Percentiles rank a stretch among this genome's conserved stretches.
Conservation (phyloP, 176 grass and related monocot genomes). For the Eleusine coracana region DNA sequence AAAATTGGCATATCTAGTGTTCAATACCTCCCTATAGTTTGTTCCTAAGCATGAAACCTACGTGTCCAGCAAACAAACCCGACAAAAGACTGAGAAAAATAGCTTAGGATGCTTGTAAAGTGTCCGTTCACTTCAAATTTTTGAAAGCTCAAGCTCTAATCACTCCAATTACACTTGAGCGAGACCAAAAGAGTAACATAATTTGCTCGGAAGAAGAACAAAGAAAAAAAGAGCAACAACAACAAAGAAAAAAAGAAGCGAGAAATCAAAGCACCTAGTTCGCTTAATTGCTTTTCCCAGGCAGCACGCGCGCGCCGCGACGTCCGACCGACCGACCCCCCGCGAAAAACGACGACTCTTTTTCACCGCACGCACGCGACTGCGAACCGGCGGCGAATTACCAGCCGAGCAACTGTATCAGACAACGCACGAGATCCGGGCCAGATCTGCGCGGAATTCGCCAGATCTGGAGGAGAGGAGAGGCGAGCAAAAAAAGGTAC, state of each 20-base stretch:
- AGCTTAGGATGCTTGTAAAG: conserved; percentile 1
- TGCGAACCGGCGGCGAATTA: background rate
- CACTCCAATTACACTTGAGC: background rate
- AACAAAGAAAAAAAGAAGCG: background rate
- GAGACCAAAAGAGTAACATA: background rate
- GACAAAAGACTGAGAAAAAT: background rate
- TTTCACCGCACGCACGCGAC: background rate
- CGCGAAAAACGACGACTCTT: background rate
- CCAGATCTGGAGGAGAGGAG: conserved; percentile 29
- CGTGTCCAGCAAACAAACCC: background rate
- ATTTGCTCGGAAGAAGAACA: background rate
- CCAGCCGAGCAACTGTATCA: background rate
- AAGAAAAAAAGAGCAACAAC: background rate
- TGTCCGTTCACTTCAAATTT: background rate
- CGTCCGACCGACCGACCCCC: conserved; percentile 5
- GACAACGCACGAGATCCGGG: conserved; percentile 25
- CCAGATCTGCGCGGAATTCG: conserved; percentile 39
- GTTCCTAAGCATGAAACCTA: background rate
- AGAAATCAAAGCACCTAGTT: conserved; percentile 31
- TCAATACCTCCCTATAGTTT: background rate
- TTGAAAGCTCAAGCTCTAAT: background rate
- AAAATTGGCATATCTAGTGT: background rate
- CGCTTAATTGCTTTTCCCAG: conserved; percentile 23
- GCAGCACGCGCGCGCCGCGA: background rate
- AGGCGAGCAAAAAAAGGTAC: too few relatives aligned